A percentile compares a stretch with the other conserved stretches of the same genome.
Evolutionary conservation across 202 grass and related monocot species (phyloP).

Genomic region (Cymbopogon flexuosus): DNA sequence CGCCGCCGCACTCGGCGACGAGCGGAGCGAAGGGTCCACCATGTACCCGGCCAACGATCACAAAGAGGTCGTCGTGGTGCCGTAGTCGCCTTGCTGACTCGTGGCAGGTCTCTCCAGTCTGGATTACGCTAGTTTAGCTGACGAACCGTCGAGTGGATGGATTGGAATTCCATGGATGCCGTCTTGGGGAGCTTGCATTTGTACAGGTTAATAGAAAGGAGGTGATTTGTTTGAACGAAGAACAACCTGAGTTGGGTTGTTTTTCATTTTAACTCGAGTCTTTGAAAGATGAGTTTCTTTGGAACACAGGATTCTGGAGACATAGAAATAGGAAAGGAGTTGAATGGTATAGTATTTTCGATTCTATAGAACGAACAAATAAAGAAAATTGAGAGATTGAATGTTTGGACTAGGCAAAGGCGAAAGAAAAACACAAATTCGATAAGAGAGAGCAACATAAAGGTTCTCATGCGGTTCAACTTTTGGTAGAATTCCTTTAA

Average conservation of each 20-base stretch:
- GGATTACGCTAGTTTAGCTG: not conserved
- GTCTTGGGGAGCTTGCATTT: not conserved
- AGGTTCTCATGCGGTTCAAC: too few relatives aligned
- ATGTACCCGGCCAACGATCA: conserved; percentile 51
- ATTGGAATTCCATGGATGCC: not conserved
- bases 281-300: not conserved
- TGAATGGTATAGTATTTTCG: not conserved
- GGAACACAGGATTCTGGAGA: not conserved
- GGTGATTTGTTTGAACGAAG: not conserved
- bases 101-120: not conserved
- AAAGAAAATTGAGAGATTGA: not conserved
- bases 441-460: too few relatives aligned
- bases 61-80: conserved; percentile 47
- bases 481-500: not conserved
- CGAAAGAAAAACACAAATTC: not conserved
- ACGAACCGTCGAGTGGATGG: not conserved
- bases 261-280: not conserved
- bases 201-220: conserved; percentile 22
- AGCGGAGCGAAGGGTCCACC: conserved; percentile 35
- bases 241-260: not conserved
- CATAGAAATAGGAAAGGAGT: not conserved
- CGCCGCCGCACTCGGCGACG: conserved; percentile 38
- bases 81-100: not conserved
- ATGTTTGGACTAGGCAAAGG: not conserved
- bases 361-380: not conserved